Base-by-base conservation (phyloP, 306 rosid species). In the Medicago lupulina region DNA sequence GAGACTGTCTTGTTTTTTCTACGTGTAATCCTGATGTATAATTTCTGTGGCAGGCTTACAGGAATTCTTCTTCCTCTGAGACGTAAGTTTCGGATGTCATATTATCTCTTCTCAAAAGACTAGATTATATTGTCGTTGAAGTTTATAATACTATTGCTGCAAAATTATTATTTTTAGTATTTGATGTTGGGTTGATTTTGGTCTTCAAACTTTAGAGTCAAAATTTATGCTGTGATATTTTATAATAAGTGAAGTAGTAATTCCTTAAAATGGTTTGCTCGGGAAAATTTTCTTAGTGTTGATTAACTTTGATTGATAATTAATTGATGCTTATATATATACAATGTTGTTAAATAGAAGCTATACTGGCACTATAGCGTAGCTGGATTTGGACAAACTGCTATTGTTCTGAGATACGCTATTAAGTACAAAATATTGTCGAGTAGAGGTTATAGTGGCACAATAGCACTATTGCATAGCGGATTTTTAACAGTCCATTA, bases 31-130 rank as follows among this genome's bases (percentile, higher is more conserved):
- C 59, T 79, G 55, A 83, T 82, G 51, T 11, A 39, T 62, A n/a
- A 34, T 81, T 77, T 83, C 58, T 75, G 54, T 86, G 15, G 59
- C 91, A 95, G 99, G 99, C 97, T 75, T 95, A 95, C 89, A 80
- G 97, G 88, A 92, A 74, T 82, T 83, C 89, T 79, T 74, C 91
- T 66, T 93, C 97, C 76, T 88, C 97, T 80, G 97, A 92, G 71
- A 78, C 88, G 99, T 95, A 95, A 86, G 99, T 90, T 67, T 73
- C 10, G 59, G 55, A 73, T 61, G 15, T 82, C 69, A 8, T 50
- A 65, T 70, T 73, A 14, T 73, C n/a, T n/a, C n/a, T n/a, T n/a
- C n/a, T n/a, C n/a, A n/a, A n/a, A n/a, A n/a, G n/a, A n/a, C n/a
- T n/a, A n/a, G n/a, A n/a, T n/a, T n/a, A n/a, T n/a, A n/a, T n/a